Evolutionary conservation across 2,329 filamentous ascomycete species (phyloP), one percentile per base, ranked within the genome.

Genomic region (Penicillium brevicompactum): DNA sequence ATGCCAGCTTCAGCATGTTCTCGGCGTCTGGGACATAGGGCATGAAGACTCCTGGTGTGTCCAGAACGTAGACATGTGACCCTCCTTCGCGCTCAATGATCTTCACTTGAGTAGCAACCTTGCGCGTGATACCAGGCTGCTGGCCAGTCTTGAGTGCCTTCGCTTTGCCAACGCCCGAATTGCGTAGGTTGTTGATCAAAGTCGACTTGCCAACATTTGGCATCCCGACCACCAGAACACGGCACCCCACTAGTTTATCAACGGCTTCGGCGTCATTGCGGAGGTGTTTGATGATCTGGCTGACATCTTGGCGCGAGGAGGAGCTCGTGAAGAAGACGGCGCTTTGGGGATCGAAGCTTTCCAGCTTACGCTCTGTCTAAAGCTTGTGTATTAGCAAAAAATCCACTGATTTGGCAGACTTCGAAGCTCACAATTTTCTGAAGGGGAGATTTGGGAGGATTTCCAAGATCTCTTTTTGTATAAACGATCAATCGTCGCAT

Each of bases 141-240:
- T 88, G 87, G 9, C 94, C 94, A 1, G 92, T 97, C 59, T 80
- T 82, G 37, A 92, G 90, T 1, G 87, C 92, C 71, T 93, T 95
- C n/a, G 66, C 69, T 56, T 72, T 74, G 18, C 81, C 76, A 62
- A 90, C 82, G 40, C 91, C 91, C 16, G 82, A 79, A 40, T 81
- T 83, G 18, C 94, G 87, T 46, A 97, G 82, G 14, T 87, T 84
- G 73, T 99, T 99, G 41, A 99, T 84, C n/a, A 99, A 80, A 1
- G 92, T 92, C 45, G 91, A 96, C 76, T 99, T 99, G 34, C 94
- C 94, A 0, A 96, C 91, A 70, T 99, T 99, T 34, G 94, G 94
- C 92, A 99, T 97, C 52, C 94, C 94, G 13, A 97, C 92, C 1
- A 97, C 85, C 72, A 99, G 84, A 53, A 92, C 84, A 46, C 92